Conservation (phyloP, 1,139 yeast genomes). For the Yamadazyma jaroonii region DNA sequence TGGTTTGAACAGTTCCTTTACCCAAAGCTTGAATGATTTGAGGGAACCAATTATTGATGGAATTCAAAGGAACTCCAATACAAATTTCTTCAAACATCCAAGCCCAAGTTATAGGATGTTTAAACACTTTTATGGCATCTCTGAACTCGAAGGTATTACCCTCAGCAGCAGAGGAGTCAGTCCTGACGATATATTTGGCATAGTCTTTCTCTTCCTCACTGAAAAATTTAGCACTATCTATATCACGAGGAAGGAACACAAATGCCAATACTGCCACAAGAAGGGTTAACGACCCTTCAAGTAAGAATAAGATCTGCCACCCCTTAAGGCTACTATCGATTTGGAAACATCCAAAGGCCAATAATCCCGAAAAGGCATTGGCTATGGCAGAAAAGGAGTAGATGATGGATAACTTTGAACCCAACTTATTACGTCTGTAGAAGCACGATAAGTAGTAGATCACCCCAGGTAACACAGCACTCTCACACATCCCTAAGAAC, state of each 20-base stretch:
- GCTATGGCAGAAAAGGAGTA: conserved; percentile 28
- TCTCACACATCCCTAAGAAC: conserved; percentile 26
- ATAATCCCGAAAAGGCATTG: conserved; percentile 22
- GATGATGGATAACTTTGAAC: conserved; percentile 23
- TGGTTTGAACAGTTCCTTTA: conserved; percentile 26
- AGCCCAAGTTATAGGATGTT: conserved; percentile 24
- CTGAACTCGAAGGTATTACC: conserved; percentile 19
- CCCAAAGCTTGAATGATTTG: conserved; percentile 28
- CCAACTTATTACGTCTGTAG: conserved; percentile 25
- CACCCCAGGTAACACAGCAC: conserved; percentile 28
- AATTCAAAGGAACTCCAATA: conserved; percentile 48
- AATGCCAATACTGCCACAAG: conserved; percentile 49
- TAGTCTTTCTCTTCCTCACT: conserved; percentile 24
- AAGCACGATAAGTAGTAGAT: conserved; percentile 29
- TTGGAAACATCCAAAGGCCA: conserved; percentile 29
- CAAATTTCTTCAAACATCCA: conserved; percentile 40
- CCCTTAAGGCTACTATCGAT: conserved; percentile 32
- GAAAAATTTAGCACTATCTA: conserved; percentile 25
- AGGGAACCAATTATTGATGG: conserved; percentile 48
- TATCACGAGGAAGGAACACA: conserved; percentile 24
- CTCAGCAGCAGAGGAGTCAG: conserved; percentile 25
- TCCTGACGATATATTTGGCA: conserved; percentile 23
- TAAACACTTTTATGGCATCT: conserved; percentile 28
- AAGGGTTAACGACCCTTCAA: conserved; percentile 61
- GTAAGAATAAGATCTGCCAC: conserved; percentile 63